phyloP scores from a whole-genome alignment of 306 rosid species.

The Gastrolobium villosum region DNA sequence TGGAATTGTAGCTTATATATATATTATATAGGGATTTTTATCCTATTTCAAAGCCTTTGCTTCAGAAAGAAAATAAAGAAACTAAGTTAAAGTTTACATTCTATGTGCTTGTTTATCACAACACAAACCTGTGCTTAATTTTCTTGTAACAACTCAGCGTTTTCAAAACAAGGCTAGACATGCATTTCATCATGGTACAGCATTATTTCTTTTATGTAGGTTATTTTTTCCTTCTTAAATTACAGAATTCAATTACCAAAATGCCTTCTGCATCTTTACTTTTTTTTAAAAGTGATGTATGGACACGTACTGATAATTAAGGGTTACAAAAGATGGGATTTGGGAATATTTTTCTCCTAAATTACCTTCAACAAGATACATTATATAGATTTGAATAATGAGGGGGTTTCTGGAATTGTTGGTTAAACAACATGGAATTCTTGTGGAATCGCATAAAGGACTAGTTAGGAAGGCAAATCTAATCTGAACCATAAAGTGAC shows the following conservation, averaged over 20 bases:
- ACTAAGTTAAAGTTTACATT: neutral
- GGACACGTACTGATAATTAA: neutral
- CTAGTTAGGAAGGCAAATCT: slow-evolving; percentile 18
- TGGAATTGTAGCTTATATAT: neutral
- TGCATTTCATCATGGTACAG: neutral
- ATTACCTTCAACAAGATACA: slow-evolving; percentile 11
- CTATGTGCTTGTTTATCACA: neutral
- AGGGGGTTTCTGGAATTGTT: slow-evolving; percentile 8
- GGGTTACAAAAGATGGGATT: neutral
- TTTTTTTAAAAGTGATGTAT: neutral
- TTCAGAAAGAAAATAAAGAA: neutral
- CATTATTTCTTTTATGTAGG: neutral
- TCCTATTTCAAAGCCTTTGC: neutral
- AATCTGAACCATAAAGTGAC: neutral
- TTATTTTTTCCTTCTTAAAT: neutral
- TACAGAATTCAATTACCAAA: neutral
- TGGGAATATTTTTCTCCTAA: slow-evolving; percentile 1
- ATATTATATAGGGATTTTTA: neutral
- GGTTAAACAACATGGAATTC: neutral
- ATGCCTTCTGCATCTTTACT: neutral
- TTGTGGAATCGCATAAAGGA: slow-evolving; percentile 22
- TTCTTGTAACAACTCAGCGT: neutral
- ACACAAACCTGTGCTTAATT: neutral
- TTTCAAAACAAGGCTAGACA: slow-evolving; percentile 13
- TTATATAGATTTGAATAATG: neutral